Evolutionary conservation across 192 early-diverging fungal species (phyloP).

Genomic region (Gryganskiella cystojenkinii): DNA sequence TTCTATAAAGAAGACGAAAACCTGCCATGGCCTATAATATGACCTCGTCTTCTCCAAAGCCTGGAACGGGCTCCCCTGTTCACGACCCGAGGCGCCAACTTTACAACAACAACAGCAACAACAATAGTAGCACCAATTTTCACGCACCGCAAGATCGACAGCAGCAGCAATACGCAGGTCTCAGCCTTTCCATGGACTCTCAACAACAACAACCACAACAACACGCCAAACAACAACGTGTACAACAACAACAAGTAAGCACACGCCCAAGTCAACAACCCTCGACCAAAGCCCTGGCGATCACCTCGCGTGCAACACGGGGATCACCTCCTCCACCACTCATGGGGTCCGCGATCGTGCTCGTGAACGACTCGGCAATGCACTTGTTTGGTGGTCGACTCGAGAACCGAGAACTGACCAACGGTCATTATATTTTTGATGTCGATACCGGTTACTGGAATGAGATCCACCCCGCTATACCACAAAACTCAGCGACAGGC

Average conservation of each 20-base stretch:
- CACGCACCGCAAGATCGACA: background rate
- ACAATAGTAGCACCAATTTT: background rate
- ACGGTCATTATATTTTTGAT: slow-evolving; percentile 43
- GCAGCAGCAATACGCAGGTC: slow-evolving; percentile 10
- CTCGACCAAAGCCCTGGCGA: slow-evolving; percentile 35
- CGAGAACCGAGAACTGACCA: slow-evolving; percentile 35
- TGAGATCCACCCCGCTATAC: slow-evolving; percentile 14
- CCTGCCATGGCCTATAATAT: too few relatives aligned
- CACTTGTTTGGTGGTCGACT: slow-evolving; percentile 46
- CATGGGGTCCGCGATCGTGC: slow-evolving; percentile 40
- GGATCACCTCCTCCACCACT: slow-evolving; percentile 36
- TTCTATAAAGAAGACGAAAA: too few relatives aligned
- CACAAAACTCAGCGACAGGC: background rate
- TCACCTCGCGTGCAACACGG: slow-evolving; percentile 26
- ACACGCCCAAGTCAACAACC: slow-evolving; percentile 12
- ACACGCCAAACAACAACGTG: background rate
- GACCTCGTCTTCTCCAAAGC: too few relatives aligned
- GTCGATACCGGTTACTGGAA: slow-evolving; percentile 40
- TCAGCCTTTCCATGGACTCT: background rate
- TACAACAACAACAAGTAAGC: background rate
- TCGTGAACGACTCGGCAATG: slow-evolving; percentile 36
- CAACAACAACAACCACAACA: background rate
- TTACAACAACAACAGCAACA: background rate
- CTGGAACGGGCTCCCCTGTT: too few relatives aligned
- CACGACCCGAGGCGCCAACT: too few relatives aligned